These are phyloP conservation scores for Stemphylium lycopersici DNA, from an alignment of 2,329 filamentous ascomycete species.

Conservation along the genomic window DNA sequence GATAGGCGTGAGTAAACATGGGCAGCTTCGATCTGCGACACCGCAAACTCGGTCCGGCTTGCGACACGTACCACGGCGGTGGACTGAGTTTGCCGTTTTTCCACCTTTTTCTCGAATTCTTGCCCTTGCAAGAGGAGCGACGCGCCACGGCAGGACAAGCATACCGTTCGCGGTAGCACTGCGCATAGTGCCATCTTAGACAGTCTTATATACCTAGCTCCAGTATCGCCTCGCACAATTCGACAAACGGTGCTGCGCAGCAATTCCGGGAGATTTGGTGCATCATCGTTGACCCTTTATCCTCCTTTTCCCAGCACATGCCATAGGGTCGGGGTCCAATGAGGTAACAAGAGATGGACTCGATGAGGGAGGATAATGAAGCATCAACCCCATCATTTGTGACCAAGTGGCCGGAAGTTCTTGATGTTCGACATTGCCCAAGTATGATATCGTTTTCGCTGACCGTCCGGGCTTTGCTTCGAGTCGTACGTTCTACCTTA, in stretches of 20 bases:
- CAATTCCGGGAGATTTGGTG: background rate
- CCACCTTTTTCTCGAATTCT: background rate
- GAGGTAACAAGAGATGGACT: background rate
- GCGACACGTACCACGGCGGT: background rate
- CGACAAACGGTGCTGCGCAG: background rate
- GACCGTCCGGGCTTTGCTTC: background rate
- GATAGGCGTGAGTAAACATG: background rate
- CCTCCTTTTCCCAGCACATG: background rate
- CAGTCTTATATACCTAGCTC: background rate
- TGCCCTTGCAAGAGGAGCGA: background rate
- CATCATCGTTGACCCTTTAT: background rate
- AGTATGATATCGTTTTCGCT: no score
- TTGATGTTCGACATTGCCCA: no score
- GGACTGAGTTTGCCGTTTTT: background rate
- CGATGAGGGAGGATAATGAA: background rate
- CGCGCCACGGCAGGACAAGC: background rate
- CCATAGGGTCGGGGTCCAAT: no score
- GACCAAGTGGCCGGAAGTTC: no score
- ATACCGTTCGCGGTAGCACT: background rate
- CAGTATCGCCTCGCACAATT: background rate
- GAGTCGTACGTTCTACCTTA: background rate
- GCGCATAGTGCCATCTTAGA: background rate
- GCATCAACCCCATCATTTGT: background rate
- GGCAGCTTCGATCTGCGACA: background rate
- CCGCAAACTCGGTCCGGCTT: background rate